phyloP scores from a whole-genome alignment of 1,284 basidiomycete species.

The Malassezia caprae region DNA sequence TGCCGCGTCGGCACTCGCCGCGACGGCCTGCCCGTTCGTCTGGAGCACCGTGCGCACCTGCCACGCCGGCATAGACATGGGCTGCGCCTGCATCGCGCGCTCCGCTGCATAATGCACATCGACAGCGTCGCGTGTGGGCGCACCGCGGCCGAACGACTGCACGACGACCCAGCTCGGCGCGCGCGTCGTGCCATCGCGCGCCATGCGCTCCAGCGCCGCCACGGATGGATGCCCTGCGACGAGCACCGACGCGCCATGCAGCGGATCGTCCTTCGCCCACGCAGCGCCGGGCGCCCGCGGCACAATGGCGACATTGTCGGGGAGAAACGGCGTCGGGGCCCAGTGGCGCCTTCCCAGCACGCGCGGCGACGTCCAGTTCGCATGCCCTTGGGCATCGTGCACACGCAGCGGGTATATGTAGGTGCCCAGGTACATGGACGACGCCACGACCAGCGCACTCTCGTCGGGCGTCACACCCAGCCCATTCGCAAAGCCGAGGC shows the following conservation, averaged over 20 bases:
- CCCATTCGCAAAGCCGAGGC: constrained; percentile 13
- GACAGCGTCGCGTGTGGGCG: neutral
- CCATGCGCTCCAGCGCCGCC: constrained; percentile 1
- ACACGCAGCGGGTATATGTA: constrained; percentile 8
- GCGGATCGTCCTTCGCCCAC: neutral
- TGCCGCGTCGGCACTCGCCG: neutral
- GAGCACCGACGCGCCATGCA: constrained; percentile 5
- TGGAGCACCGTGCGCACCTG: constrained; percentile 12
- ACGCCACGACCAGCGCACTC: constrained; percentile 2
- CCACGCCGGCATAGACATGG: neutral
- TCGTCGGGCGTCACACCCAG: constrained; percentile 1
- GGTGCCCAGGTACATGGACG: constrained; percentile 1
- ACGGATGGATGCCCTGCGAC: constrained; percentile 15
- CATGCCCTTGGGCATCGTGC: neutral
- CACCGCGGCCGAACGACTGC: neutral
- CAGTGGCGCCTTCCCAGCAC: neutral
- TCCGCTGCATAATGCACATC: neutral
- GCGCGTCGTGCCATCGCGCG: neutral
- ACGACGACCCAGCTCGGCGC: constrained; percentile 15
- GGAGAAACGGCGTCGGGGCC: constrained; percentile 11
- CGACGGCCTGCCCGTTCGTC: constrained; percentile 1
- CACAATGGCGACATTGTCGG: constrained; percentile 10
- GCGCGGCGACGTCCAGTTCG: neutral
- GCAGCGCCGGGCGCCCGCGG: neutral
- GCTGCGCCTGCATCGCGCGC: neutral